Conservation (phyloP, 1,284 basidiomycete species). For the Microbotryum lychnidis-dioicae region DNA sequence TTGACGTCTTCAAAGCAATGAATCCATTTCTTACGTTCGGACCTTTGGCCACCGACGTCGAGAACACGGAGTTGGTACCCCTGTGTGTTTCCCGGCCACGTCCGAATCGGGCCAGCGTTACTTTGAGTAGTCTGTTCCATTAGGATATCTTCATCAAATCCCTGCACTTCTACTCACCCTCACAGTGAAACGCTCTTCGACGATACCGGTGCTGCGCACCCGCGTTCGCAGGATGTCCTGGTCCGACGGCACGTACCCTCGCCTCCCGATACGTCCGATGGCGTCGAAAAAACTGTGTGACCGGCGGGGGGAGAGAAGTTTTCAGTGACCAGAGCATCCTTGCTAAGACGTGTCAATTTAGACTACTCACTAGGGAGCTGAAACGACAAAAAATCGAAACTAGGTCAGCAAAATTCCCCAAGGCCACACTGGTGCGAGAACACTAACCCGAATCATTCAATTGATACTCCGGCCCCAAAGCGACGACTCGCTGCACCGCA, state of each 20-base stretch:
- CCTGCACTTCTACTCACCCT: too few species aligned
- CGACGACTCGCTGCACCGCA: constrained; percentile 35
- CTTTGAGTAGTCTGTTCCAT: too few species aligned
- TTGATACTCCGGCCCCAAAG: constrained; percentile 39
- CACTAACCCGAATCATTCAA: constrained; percentile 33
- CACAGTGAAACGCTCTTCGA: constrained; percentile 14
- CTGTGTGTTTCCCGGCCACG: not conserved
- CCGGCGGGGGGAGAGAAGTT: too few species aligned
- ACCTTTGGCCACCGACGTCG: constrained; percentile 37
- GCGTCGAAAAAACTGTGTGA: constrained; percentile 39
- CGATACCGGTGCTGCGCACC: constrained; percentile 31
- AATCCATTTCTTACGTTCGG: constrained; percentile 40
- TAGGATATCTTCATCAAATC: too few species aligned
- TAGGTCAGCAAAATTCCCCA: too few species aligned
- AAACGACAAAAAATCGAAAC: too few species aligned
- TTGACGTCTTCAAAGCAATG: constrained; percentile 19
- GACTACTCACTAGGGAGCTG: constrained; percentile 6
- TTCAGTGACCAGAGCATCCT: too few species aligned
- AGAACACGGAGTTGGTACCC: not conserved
- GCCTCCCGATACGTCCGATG: constrained; percentile 36
- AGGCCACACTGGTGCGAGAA: too few species aligned
- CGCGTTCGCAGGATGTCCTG: constrained; percentile 41
- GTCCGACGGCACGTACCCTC: constrained; percentile 39
- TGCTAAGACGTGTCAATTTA: too few species aligned
- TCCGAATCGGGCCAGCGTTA: not conserved